Evolutionary conservation across 1,284 basidiomycete species (phyloP).

Genomic region (Rhizoctonia solani): DNA sequence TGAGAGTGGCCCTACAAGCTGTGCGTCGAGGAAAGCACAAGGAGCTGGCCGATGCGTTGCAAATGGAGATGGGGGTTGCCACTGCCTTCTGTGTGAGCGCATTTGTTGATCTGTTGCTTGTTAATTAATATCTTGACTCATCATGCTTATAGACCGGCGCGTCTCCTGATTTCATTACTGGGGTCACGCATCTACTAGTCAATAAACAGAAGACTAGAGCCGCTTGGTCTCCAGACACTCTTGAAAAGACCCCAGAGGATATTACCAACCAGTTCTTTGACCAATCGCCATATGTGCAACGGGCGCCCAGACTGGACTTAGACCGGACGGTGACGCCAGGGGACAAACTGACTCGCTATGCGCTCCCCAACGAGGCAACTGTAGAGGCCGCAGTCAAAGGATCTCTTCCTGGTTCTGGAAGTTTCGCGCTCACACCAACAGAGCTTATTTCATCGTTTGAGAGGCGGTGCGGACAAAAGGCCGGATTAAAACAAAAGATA

Average conservation of each 20-base stretch:
- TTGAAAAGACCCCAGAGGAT: constrained; percentile 61
- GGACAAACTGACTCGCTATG: constrained; percentile 49
- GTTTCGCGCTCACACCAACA: constrained; percentile 59
- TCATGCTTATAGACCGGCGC: constrained; percentile 60
- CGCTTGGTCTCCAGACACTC: constrained; percentile 65
- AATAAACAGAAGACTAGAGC: constrained; percentile 63
- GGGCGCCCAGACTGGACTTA: constrained; percentile 56
- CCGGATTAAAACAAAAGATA: constrained; percentile 74
- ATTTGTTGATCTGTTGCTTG: constrained; percentile 25
- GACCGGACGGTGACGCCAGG: background rate
- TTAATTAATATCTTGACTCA: constrained; percentile 8
- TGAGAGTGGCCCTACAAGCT: constrained; percentile 82
- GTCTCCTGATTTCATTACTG: constrained; percentile 79
- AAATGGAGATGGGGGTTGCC: constrained; percentile 82
- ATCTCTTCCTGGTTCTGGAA: constrained; percentile 59
- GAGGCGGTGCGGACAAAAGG: constrained; percentile 57
- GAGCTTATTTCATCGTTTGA: constrained; percentile 64
- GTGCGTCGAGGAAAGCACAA: constrained; percentile 69
- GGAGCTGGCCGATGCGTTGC: constrained; percentile 66
- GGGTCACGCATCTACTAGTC: constrained; percentile 75
- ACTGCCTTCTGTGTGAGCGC: constrained; percentile 76
- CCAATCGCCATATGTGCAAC: constrained; percentile 53
- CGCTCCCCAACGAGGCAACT: constrained; percentile 68
- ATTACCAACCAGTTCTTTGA: constrained; percentile 66
- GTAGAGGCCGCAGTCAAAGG: constrained; percentile 64